A percentile compares a stretch with the other conserved stretches of the same genome.
Evolutionary conservation across 2,329 filamentous ascomycete species (phyloP).

Genomic region (Dryadomyces sulphureus): DNA sequence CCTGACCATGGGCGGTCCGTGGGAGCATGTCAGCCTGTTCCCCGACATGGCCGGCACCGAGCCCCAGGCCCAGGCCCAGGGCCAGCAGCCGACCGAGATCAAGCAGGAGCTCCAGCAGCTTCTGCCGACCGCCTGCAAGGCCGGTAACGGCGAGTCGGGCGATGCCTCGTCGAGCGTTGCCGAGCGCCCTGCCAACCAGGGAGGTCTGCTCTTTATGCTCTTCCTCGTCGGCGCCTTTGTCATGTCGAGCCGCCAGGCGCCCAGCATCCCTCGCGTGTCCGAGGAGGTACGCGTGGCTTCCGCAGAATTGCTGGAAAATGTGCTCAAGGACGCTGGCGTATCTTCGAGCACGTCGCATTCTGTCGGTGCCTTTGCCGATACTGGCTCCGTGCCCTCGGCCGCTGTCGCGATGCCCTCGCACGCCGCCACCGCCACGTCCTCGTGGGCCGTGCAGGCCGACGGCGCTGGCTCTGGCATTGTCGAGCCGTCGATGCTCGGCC

Average conservation of each 20-base stretch:
- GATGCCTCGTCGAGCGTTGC: slow-evolving; percentile 29
- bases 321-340: slow-evolving; percentile 68
- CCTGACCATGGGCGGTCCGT: slow-evolving; percentile 60
- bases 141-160: slow-evolving; percentile 16
- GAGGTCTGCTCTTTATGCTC: slow-evolving; percentile 81
- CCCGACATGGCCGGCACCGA: slow-evolving; percentile 52
- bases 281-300: slow-evolving; percentile 70
- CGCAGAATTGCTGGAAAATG: slow-evolving; percentile 61
- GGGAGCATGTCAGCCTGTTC: slow-evolving; percentile 72
- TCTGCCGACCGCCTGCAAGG: slow-evolving; percentile 32
- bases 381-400: background rate
- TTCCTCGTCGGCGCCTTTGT: slow-evolving; percentile 94
- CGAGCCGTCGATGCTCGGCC: slow-evolving; percentile 46
- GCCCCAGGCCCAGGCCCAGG: slow-evolving; percentile 20
- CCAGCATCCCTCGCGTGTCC: slow-evolving; percentile 61
- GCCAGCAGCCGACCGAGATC: slow-evolving; percentile 14
- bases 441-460: background rate
- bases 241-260: slow-evolving; percentile 67
- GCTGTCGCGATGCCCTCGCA: background rate
- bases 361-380: background rate
- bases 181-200: slow-evolving; percentile 58
- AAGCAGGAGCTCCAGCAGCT: slow-evolving; percentile 43
- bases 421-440: background rate
- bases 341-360: slow-evolving; percentile 14
- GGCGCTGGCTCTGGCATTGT: slow-evolving; percentile 14